Conservation (phyloP, 345 rosid genomes). For the Corchorus olitorius region DNA sequence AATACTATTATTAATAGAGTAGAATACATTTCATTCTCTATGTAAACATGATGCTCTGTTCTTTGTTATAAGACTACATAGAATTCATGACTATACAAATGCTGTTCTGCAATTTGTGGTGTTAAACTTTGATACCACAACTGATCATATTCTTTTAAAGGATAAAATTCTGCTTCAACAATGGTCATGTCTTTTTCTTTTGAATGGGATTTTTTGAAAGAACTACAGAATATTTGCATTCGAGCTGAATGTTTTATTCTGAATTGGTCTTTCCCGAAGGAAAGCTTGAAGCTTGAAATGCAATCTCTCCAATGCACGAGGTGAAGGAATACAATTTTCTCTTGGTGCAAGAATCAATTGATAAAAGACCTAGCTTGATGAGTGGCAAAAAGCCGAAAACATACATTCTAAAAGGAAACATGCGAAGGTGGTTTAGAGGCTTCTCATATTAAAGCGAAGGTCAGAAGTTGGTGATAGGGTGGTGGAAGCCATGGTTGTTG, state of each 20-base stretch:
- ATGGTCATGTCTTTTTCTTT: not conserved
- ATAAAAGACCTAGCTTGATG: not conserved
- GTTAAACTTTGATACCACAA: not conserved
- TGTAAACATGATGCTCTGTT: not conserved
- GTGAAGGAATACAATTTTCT: not conserved
- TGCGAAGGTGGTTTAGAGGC: not conserved
- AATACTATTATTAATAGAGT: not conserved
- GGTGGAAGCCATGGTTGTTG: not conserved
- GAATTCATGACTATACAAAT: not conserved
- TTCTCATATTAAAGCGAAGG: not conserved
- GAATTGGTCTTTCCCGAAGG: not conserved
- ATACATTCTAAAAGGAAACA: not conserved
- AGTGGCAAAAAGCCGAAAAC: not conserved
- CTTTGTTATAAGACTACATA: not conserved
- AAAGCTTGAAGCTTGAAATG: constrained; percentile 1
- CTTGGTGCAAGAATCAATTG: not conserved
- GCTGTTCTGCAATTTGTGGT: not conserved
- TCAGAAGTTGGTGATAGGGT: not conserved
- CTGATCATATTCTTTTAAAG: not conserved
- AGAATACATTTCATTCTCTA: not conserved
- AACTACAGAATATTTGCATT: not conserved
- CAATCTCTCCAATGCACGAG: not conserved
- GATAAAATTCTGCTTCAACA: not conserved
- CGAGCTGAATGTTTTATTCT: not conserved
- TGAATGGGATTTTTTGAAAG: not conserved